phyloP scores from a whole-genome alignment of 1,284 basidiomycete genomes.

The Leucoagaricus sp. region DNA sequence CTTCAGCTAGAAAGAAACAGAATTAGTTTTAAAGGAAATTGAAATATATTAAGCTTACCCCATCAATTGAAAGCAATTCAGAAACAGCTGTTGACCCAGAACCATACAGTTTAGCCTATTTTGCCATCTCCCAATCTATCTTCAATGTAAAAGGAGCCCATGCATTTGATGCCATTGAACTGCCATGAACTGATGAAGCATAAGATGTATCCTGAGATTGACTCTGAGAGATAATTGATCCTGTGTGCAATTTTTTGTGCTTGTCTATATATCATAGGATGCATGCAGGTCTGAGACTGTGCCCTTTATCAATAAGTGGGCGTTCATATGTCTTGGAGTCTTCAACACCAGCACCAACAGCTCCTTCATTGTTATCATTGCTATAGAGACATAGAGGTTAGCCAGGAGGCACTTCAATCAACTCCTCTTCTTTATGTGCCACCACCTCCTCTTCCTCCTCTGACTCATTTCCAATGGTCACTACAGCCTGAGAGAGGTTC shows the following conservation, averaged over 20 bases:
- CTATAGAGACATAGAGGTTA: too few species aligned
- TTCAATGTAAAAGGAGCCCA: slow-evolving; percentile 19
- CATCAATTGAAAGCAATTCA: slow-evolving; percentile 30
- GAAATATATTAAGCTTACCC: slow-evolving; percentile 23
- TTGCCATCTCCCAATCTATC: slow-evolving; percentile 34
- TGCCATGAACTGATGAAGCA: not conserved
- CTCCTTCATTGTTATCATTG: too few species aligned
- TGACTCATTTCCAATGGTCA: too few species aligned
- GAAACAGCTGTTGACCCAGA: slow-evolving; percentile 30
- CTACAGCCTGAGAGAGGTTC: too few species aligned
- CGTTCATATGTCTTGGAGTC: too few species aligned
- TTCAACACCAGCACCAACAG: too few species aligned
- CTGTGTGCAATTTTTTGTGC: not conserved
- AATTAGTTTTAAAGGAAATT: too few species aligned
- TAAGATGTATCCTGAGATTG: too few species aligned
- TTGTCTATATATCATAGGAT: not conserved
- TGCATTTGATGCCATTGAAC: not conserved
- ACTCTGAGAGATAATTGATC: not conserved
- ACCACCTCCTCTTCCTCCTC: too few species aligned
- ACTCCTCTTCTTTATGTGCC: too few species aligned
- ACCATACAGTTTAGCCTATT: slow-evolving; percentile 34
- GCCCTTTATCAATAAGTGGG: not conserved
- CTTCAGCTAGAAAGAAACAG: too few species aligned
- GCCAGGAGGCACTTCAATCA: too few species aligned
- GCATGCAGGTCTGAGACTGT: not conserved